Evolutionary conservation across 768 basidiomycete genomes (phyloP), one percentile per base, ranked within the genome.

Genomic region (Coprinellus aureogranulatus): DNA sequence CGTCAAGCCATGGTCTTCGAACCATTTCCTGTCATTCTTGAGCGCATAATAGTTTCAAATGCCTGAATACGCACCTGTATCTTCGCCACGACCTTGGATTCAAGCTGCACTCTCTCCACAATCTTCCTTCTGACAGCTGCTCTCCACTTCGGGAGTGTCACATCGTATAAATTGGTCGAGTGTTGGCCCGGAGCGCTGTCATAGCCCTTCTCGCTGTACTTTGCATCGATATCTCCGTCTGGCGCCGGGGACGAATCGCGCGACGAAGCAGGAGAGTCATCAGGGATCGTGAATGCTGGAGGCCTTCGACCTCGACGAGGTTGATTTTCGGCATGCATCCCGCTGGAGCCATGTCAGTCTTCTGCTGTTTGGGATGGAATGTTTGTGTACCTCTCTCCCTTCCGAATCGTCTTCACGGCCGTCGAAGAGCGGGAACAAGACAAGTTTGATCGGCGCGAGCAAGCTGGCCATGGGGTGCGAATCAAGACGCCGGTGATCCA

Each of bases 1-100:
- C 73, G 66, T 95, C 93, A 23, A 91, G 72, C 78, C 81, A 86
- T 2, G 88, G 81, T 4, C 76, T 77, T 5, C 89, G 83, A 26
- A 91, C 77, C 4, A 68, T 69, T 9, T 76, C 67, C 89, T 84
- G 53, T 45, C 28, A 40, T 22, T 20, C 9, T 44, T 57, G 30
- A 65, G 62, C 26, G 11, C 18, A 22, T 18, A 30, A 10, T 16
- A n/a, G 23, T 39, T 27, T 16, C 20, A 54, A 30, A 8, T 27
- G 23, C 44, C 46, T 42, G 45, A 39, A 8, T 5, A 66, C 75
- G 50, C 39, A 84, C 90, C 82, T 92, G 90, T 77, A 90, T 81
- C 39, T 68, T 76, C 2, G 82, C 90, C 42, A 92, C 75, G 31
- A 84, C 61, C 60, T 72, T 62, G 3, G 85, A 87, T 72, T 93